These are phyloP conservation scores for Ascochyta fabae DNA, from an alignment of 2,329 filamentous ascomycete genomes.

Conservation along the genomic window DNA sequence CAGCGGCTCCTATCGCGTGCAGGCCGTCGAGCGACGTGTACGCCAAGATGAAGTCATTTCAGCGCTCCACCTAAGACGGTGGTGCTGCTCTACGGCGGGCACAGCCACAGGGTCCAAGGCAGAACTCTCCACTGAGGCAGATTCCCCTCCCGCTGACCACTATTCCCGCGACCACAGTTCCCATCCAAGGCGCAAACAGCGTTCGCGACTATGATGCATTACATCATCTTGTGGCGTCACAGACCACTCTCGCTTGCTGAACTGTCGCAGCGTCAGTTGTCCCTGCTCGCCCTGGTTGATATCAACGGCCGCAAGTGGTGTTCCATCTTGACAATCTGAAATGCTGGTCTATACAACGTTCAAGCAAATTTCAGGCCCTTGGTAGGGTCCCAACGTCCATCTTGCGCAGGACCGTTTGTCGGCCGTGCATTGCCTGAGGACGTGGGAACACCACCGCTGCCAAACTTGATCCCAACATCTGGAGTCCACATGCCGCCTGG, in stretches of 20 bases:
- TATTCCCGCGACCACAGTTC: conserved; percentile 13
- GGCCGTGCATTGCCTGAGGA: conserved; percentile 40
- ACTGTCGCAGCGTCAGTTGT: neutral
- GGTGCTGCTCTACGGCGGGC: conserved; percentile 14
- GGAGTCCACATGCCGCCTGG: conserved; percentile 74
- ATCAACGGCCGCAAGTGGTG: neutral
- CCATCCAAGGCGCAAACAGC: neutral
- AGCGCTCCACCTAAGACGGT: neutral
- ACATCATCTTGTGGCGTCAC: conserved; percentile 4
- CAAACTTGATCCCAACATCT: conserved; percentile 80
- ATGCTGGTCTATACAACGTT: neutral
- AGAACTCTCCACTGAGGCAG: conserved; percentile 29
- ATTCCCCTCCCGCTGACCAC: conserved; percentile 10
- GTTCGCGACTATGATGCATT: neutral
- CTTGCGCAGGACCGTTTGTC: conserved; percentile 43
- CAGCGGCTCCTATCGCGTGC: conserved; percentile 13
- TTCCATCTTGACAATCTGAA: neutral
- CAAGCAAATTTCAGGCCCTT: conserved; percentile 50
- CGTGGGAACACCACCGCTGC: conserved; percentile 59
- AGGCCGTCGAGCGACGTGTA: conserved; percentile 16
- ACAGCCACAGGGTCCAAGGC: conserved; percentile 38
- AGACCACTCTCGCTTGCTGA: neutral
- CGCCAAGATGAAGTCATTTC: conserved; percentile 17
- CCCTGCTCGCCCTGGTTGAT: neutral
- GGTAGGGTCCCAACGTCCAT: conserved; percentile 50